Evolutionary conservation across 2,329 filamentous ascomycete genomes (phyloP).

Genomic region (Verticillium tricorpus): DNA sequence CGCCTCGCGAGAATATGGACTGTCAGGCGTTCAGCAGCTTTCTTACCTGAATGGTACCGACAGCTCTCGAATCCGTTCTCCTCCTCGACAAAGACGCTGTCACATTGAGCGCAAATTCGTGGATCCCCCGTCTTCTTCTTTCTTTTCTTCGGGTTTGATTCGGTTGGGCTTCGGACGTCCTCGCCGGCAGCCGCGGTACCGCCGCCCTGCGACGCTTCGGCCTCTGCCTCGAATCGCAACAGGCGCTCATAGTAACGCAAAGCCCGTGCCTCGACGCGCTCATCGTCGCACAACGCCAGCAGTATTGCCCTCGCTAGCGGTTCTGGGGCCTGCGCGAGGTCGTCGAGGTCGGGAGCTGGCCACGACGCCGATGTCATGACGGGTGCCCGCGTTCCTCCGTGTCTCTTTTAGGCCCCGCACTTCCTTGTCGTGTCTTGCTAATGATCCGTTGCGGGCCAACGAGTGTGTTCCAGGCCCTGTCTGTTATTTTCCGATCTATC

Average conservation of each 20-base stretch:
- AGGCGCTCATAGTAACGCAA: constrained; percentile 10
- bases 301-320: constrained; percentile 11
- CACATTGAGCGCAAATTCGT: constrained; percentile 12
- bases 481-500: neutral
- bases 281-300: constrained; percentile 12
- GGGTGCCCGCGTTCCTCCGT: neutral
- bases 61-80: constrained; percentile 10
- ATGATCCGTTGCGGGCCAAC: neutral
- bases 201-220: neutral
- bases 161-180: neutral
- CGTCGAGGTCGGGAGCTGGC: constrained; percentile 7
- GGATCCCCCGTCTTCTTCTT: constrained; percentile 8
- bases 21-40: neutral
- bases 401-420: neutral
- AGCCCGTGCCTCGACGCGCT: constrained; percentile 6
- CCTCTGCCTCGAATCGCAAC: neutral
- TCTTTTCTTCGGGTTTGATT: constrained; percentile 5
- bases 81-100: constrained; percentile 12
- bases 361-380: constrained; percentile 1
- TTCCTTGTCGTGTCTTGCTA: neutral
- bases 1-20: neutral
- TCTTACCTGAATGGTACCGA: constrained; percentile 12
- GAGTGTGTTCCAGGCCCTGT: neutral
- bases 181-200: neutral
- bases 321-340: constrained; percentile 10